phyloP scores from a whole-genome alignment of 2,329 filamentous ascomycete genomes.

The Fusarium sp. region DNA sequence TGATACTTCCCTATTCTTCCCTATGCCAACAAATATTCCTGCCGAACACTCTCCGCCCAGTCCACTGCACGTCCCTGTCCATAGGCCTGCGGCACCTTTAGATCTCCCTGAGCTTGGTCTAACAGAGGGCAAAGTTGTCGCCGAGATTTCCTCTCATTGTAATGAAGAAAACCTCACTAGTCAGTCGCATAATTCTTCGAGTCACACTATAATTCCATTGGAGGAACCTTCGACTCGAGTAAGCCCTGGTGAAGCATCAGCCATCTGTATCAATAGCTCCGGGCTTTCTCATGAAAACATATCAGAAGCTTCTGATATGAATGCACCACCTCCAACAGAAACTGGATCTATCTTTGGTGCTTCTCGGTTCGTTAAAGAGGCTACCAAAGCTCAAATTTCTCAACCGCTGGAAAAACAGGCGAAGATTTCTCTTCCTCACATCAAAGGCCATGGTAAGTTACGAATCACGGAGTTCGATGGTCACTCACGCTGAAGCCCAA shows the following conservation, averaged over 20 bases:
- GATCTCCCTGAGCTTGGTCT: slow-evolving; percentile 33
- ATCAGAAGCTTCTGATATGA: neutral
- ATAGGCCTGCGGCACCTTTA: slow-evolving; percentile 5
- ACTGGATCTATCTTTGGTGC: neutral
- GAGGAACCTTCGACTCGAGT: neutral
- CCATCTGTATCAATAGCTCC: neutral
- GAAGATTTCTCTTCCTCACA: neutral
- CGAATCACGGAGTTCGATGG: neutral
- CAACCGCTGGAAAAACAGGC: neutral
- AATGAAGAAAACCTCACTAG: neutral
- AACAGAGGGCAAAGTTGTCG: neutral
- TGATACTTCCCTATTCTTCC: neutral
- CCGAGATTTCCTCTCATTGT: neutral
- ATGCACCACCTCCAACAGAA: neutral
- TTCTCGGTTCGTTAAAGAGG: neutral
- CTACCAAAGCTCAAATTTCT: neutral
- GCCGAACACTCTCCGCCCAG: neutral
- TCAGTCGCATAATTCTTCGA: neutral
- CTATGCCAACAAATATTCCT: neutral
- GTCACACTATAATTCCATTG: neutral
- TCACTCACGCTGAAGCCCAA: neutral
- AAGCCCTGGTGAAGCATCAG: neutral
- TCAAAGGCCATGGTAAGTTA: neutral
- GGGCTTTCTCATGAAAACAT: neutral
- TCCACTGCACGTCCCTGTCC: neutral